These are phyloP conservation scores for Xylaria sp. DNA, from an alignment of 2,329 filamentous ascomycete species.

Conservation along the genomic window DNA sequence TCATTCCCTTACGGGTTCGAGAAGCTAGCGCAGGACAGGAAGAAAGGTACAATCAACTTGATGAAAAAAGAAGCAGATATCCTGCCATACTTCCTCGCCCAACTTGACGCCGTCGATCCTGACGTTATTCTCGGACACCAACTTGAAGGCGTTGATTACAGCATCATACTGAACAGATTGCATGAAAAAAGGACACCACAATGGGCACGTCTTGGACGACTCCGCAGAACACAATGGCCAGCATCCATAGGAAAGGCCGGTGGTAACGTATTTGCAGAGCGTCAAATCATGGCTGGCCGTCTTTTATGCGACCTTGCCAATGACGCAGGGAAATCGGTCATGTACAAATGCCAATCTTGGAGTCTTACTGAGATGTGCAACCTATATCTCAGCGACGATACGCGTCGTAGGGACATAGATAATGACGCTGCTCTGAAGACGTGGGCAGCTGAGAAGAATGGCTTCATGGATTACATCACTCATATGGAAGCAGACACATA, in stretches of 20 bases:
- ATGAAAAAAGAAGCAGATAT: conserved; percentile 88
- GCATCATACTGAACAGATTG: conserved; percentile 85
- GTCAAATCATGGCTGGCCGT: conserved; percentile 87
- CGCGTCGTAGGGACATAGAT: conserved; percentile 84
- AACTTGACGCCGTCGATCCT: conserved; percentile 88
- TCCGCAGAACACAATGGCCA: conserved; percentile 88
- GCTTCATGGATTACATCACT: conserved; percentile 90
- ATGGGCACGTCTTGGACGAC: conserved; percentile 91
- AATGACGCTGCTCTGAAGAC: conserved; percentile 87
- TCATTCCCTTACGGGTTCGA: conserved; percentile 91
- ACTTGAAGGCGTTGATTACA: conserved; percentile 97
- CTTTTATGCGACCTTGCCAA: conserved; percentile 94
- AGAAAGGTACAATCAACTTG: conserved; percentile 80
- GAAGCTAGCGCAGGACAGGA: conserved; percentile 74
- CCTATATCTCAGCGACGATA: conserved; percentile 80
- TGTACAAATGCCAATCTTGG: conserved; percentile 98
- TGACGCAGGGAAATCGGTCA: conserved; percentile 95
- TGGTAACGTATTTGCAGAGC: conserved; percentile 91
- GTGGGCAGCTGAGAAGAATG: conserved; percentile 85
- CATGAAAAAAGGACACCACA: conserved; percentile 91
- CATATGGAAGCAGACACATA: conserved; percentile 97
- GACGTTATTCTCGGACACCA: conserved; percentile 95
- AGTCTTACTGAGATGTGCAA: conserved; percentile 97
- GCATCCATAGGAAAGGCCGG: conserved; percentile 85
- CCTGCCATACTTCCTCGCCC: conserved; percentile 87